A percentile compares a stretch with the other conserved stretches of the same genome.
These are phyloP conservation scores for Massarina eburnea DNA, from an alignment of 2,329 filamentous ascomycete species.

Conservation along the genomic window DNA sequence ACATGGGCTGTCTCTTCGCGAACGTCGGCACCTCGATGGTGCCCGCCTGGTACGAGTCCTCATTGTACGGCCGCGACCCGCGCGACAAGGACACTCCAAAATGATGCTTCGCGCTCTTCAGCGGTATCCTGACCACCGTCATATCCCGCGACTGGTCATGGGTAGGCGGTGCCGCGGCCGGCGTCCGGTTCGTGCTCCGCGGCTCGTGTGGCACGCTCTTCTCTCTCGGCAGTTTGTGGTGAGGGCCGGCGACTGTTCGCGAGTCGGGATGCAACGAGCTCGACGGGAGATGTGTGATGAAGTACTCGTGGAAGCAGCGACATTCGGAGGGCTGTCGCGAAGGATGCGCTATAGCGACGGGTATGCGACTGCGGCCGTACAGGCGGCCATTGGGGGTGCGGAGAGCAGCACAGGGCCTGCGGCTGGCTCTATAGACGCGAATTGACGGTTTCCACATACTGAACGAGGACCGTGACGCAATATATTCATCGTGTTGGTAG, in stretches of 20 bases:
- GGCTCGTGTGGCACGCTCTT: slow-evolving; percentile 76
- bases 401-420: slow-evolving; percentile 23
- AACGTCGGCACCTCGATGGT: slow-evolving; percentile 93
- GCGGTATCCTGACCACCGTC: slow-evolving; percentile 91
- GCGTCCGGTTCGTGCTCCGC: slow-evolving; percentile 39
- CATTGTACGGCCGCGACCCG: slow-evolving; percentile 84
- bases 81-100: slow-evolving; percentile 80
- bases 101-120: slow-evolving; percentile 93
- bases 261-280: slow-evolving; percentile 91
- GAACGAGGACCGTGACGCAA: slow-evolving; percentile 24
- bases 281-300: slow-evolving; percentile 92
- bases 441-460: slow-evolving; percentile 43
- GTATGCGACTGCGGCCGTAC: slow-evolving; percentile 9
- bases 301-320: slow-evolving; percentile 84
- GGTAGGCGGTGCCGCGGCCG: slow-evolving; percentile 37
- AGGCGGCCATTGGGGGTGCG: slow-evolving; percentile 11
- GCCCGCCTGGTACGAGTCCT: slow-evolving; percentile 91
- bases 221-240: slow-evolving; percentile 84
- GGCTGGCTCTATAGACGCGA: slow-evolving; percentile 27
- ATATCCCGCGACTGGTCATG: slow-evolving; percentile 62
- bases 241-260: slow-evolving; percentile 61
- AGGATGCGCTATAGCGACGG: slow-evolving; percentile 7
- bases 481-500: slow-evolving; percentile 36
- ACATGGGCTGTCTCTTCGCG: slow-evolving; percentile 76
- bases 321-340: slow-evolving; percentile 20